Conservation (phyloP, 2,329 filamentous ascomycete genomes). For the Teratosphaeria pseudoeucalypti region DNA sequence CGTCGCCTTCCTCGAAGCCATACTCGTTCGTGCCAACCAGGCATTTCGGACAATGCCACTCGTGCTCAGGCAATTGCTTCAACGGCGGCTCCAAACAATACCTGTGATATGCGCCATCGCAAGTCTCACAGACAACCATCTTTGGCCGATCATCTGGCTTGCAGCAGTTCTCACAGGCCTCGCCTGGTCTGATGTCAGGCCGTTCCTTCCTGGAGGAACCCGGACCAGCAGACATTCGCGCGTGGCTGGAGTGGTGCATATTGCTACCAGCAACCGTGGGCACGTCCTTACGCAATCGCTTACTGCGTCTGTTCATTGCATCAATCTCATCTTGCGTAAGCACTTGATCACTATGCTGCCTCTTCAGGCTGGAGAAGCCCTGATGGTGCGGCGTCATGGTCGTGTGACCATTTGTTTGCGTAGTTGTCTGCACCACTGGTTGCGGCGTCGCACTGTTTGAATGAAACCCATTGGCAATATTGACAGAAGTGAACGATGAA, state of each 20-base stretch:
- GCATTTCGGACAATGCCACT: slow-evolving; percentile 95
- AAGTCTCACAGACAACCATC: slow-evolving; percentile 79
- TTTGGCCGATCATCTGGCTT: slow-evolving; percentile 62
- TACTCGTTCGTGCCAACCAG: slow-evolving; percentile 94
- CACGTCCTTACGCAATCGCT: slow-evolving; percentile 74
- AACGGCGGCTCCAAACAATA: slow-evolving; percentile 81
- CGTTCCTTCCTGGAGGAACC: slow-evolving; percentile 47
- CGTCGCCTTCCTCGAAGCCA: slow-evolving; percentile 89
- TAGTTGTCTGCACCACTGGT: slow-evolving; percentile 46
- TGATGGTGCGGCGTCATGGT: slow-evolving; percentile 16
- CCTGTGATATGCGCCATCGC: slow-evolving; percentile 79
- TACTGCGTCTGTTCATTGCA: slow-evolving; percentile 60
- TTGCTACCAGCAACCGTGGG: slow-evolving; percentile 92
- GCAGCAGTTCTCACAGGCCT: slow-evolving; percentile 75
- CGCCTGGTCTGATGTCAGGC: slow-evolving; percentile 46
- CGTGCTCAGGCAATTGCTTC: slow-evolving; percentile 66
- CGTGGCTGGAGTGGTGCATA: slow-evolving; percentile 61
- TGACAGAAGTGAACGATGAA: slow-evolving; percentile 47
- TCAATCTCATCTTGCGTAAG: slow-evolving; percentile 32
- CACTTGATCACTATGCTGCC: slow-evolving; percentile 46
- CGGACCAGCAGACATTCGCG: slow-evolving; percentile 68
- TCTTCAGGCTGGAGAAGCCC: slow-evolving; percentile 48
- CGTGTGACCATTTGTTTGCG: slow-evolving; percentile 8
- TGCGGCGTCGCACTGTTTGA: slow-evolving; percentile 16
- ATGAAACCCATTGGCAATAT: slow-evolving; percentile 37